A percentile compares a stretch with the other conserved stretches of the same genome.
These are phyloP conservation scores for Tricholoma sp. DNA, from an alignment of 768 basidiomycete species.

Conservation along the genomic window DNA sequence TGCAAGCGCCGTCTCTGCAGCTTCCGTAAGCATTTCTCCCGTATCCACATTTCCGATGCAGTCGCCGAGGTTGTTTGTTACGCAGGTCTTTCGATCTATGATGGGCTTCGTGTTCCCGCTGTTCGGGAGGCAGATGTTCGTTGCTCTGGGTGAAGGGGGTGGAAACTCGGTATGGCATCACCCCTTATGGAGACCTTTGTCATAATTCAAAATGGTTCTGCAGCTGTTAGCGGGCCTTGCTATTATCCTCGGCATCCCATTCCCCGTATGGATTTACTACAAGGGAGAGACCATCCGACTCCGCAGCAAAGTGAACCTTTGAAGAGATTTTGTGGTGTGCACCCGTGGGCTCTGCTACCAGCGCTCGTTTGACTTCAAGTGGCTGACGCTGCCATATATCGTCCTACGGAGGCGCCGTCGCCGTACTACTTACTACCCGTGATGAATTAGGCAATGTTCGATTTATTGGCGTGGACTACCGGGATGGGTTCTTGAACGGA, in stretches of 20 bases:
- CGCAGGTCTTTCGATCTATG: constrained; percentile 36
- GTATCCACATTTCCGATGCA: neutral
- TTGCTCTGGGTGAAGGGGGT: constrained; percentile 53
- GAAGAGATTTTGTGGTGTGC: neutral
- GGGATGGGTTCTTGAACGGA: no score
- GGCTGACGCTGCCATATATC: neutral
- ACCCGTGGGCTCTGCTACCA: neutral
- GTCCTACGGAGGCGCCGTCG: no score
- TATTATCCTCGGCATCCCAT: constrained; percentile 61
- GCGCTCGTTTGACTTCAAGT: neutral
- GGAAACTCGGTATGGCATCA: constrained; percentile 53
- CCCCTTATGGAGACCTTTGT: neutral
- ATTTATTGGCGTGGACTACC: no score
- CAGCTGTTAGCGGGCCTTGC: constrained; percentile 51
- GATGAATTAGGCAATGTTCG: no score
- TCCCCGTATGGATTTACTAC: constrained; percentile 70
- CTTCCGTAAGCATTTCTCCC: constrained; percentile 29
- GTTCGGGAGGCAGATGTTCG: constrained; percentile 57
- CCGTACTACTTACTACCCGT: no score
- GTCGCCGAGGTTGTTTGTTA: neutral
- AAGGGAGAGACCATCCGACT: constrained; percentile 53
- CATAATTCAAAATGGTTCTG: constrained; percentile 5
- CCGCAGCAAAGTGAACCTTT: constrained; percentile 27
- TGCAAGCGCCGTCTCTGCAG: constrained; percentile 64
- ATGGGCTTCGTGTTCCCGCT: constrained; percentile 47